These are phyloP conservation scores for Anacardium occidentale DNA, from an alignment of 345 rosid species.

Conservation along the genomic window DNA sequence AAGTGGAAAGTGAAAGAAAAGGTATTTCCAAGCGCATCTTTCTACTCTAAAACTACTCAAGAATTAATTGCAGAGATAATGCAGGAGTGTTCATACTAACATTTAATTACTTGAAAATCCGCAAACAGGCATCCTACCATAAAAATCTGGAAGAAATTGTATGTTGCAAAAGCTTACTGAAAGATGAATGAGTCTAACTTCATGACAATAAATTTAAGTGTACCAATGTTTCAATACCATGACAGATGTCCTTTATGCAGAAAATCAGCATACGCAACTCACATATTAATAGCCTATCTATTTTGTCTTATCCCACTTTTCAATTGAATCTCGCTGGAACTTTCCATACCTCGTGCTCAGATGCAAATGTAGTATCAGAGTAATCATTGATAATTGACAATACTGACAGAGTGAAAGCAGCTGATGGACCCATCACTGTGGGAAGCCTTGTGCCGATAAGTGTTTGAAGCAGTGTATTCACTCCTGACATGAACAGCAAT, in stretches of 20 bases:
- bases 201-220: neutral
- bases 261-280: neutral
- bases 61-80: neutral
- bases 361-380: conserved; percentile 39
- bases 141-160: neutral
- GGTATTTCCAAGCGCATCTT: neutral
- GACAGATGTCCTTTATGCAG: neutral
- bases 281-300: neutral
- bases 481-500: conserved; percentile 82
- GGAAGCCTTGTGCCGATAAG: conserved; percentile 88
- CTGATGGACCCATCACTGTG: conserved; percentile 87
- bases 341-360: conserved; percentile 59
- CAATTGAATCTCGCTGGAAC: neutral
- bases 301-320: neutral
- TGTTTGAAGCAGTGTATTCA: conserved; percentile 89
- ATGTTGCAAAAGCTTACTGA: neutral
- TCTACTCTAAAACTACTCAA: neutral
- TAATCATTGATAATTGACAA: conserved; percentile 77
- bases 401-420: conserved; percentile 72
- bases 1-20: neutral
- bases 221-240: neutral
- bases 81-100: neutral
- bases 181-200: neutral
- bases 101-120: neutral
- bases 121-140: neutral